Evolutionary conservation across 2,329 filamentous ascomycete species (phyloP), one percentile per base, ranked within the genome.

Genomic region (Hypoxylon sp.): DNA sequence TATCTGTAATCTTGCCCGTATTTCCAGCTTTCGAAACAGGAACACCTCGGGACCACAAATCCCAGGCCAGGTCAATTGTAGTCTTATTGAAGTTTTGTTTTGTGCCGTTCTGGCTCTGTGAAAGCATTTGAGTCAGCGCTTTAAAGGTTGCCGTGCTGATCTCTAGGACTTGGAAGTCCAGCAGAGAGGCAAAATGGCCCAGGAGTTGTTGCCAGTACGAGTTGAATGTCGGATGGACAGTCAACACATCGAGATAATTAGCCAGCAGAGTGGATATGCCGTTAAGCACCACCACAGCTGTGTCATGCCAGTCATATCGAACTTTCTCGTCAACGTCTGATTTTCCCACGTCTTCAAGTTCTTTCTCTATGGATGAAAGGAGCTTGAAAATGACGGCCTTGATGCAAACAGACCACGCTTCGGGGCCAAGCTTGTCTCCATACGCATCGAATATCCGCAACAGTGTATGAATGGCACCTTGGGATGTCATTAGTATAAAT

Each of bases 371-470:
- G 0, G 88, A 89, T 3, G 89, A 84, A 2, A 96, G 79, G 70
- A 97, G 88, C 63, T 87, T 88, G 78, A 97, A 94, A 1, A 97
- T 84, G 5, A 97, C 91, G 5, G 87, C 88, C 64, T 91, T 89
- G 58, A 97, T 86, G 71, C 93, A 96, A 26, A 95, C 84, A 49
- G 90, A 89, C 94, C 93, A 98, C 0, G 92, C 90, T 73, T 91
- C 87, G 0, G 92, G 84, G 40, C 86, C 89, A 3, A 97, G 83
- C 55, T 91, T 90, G 69, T 94, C 91, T 9, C 93, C 93, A 68
- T 96, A 96, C 1, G 93, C 93, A 76, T 97, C 93, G 67, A 98
- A 93, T 18, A 98, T 97, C 46, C 93, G 88, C 59, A 97, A 85
- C 2, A 98, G 81, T 0, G 95, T 97, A 76, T 97, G 95, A 20